Percentiles rank a stretch among this genome's conserved stretches.
Evolutionary conservation across 148 eudicot genomes (phyloP).

Genomic region (Rhododendron ferrugineum): DNA sequence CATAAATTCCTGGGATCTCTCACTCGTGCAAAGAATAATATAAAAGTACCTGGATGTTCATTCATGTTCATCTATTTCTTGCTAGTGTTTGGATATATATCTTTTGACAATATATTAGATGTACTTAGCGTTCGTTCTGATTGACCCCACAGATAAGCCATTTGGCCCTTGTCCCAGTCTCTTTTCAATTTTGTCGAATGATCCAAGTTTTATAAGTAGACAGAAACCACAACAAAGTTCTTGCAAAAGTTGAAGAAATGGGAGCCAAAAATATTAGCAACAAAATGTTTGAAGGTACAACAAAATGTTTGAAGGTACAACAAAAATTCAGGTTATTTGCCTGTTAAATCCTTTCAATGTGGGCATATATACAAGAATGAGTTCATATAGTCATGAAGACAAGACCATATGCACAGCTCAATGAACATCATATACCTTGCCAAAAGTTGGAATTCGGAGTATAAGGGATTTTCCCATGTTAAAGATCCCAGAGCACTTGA

Average conservation of each 20-base stretch:
- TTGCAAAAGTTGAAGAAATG: background rate
- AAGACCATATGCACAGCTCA: background rate
- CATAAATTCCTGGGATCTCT: background rate
- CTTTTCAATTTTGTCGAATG: background rate
- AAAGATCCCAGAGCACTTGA: slow-evolving; percentile 77
- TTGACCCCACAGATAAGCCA: background rate
- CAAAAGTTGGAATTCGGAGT: slow-evolving; percentile 65
- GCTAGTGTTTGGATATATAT: background rate
- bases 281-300: background rate
- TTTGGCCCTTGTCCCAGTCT: background rate
- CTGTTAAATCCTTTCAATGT: background rate
- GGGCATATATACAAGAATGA: background rate
- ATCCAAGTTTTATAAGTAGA: background rate
- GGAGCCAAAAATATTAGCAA: background rate
- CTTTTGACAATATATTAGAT: background rate
- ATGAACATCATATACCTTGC: slow-evolving; percentile 47
- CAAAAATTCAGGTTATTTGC: background rate
- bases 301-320: background rate
- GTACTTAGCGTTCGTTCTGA: background rate
- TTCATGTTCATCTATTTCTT: background rate
- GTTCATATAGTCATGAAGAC: background rate
- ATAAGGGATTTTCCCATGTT: slow-evolving; percentile 79
- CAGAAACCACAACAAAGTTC: background rate
- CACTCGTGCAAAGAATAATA: background rate
- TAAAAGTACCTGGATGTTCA: background rate